Percentiles rank a stretch among this genome's conserved stretches.
Evolutionary conservation across 495 filamentous ascomycete species (phyloP).

Genomic region (Amniculicola lignicola): DNA sequence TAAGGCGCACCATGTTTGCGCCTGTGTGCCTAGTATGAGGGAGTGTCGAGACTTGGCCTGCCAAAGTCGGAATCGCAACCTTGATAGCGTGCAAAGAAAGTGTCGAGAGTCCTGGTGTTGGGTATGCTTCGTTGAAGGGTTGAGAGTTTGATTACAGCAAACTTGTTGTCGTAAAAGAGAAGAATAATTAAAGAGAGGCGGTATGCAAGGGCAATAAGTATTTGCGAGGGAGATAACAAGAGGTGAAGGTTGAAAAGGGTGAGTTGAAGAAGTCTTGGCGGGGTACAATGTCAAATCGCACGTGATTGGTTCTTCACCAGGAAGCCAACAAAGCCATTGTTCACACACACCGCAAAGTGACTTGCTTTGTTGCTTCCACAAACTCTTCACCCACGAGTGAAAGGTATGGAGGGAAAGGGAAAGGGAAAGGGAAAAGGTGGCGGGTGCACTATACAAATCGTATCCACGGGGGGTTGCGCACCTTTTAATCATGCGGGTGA

Average conservation of each 20-base stretch:
- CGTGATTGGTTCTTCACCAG: slow-evolving; percentile 6
- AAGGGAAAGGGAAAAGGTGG: neutral
- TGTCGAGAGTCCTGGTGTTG: neutral
- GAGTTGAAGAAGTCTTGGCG: slow-evolving; percentile 11
- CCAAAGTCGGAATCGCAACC: neutral
- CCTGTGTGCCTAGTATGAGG: neutral
- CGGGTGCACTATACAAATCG: neutral
- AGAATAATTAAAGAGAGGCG: neutral
- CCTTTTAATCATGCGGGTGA: slow-evolving; percentile 26
- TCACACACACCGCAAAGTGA: slow-evolving; percentile 1
- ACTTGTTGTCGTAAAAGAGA: too few relatives aligned
- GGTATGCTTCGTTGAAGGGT: neutral
- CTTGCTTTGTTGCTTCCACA: slow-evolving; percentile 12
- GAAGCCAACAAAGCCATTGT: slow-evolving; percentile 17
- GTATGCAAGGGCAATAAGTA: neutral
- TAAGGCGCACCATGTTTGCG: slow-evolving; percentile 5
- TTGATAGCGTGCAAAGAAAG: neutral
- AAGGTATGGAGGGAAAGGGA: neutral
- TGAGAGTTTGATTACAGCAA: neutral
- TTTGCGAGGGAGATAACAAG: neutral
- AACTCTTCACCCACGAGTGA: neutral
- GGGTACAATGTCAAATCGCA: slow-evolving; percentile 12
- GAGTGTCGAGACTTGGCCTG: neutral
- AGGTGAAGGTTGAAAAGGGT: slow-evolving; percentile 4
- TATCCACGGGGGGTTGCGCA: slow-evolving; percentile 1